Percentiles rank a stretch among this genome's conserved stretches.
Conservation (phyloP, 305 asterid genomes). For the Caryopteris hybrid region DNA sequence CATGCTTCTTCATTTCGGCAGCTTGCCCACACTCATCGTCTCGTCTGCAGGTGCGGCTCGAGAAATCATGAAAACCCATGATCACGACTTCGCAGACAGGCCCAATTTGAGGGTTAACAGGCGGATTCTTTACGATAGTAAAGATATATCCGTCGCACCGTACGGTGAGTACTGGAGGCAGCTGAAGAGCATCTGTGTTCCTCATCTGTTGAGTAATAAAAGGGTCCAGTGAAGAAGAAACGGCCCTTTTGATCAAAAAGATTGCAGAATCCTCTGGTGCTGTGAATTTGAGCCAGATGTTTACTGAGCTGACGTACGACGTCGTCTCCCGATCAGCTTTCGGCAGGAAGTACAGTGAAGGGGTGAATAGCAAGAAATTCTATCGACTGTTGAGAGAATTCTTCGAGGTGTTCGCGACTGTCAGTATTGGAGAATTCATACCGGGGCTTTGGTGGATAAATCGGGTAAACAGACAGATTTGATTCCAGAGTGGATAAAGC, state of each 20-base stretch:
- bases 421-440: conserved; percentile 28
- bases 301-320: conserved; percentile 27
- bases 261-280: background rate
- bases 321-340: conserved; percentile 42
- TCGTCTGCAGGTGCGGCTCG: conserved; percentile 38
- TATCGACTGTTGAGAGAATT: conserved; percentile 13
- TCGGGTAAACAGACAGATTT: conserved; percentile 34
- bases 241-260: conserved; percentile 25
- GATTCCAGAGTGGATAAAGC: conserved; percentile 27
- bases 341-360: conserved; percentile 41
- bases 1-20: conserved; percentile 45
- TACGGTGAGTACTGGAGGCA: conserved; percentile 57
- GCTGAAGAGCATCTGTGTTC: conserved; percentile 35
- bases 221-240: conserved; percentile 50
- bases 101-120: background rate
- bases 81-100: conserved; percentile 31
- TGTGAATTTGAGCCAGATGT: conserved; percentile 28
- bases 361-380: conserved; percentile 12
- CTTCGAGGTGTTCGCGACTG: conserved; percentile 22
- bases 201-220: conserved; percentile 37
- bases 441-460: conserved; percentile 42
- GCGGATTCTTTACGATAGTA: conserved; percentile 23
- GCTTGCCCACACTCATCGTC: conserved; percentile 26
- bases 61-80: conserved; percentile 39
- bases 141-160: conserved; percentile 29